Percentiles rank a stretch among this genome's conserved stretches.
phyloP scores from a whole-genome alignment of 345 rosid genomes.

The Nephelium lappaceum region DNA sequence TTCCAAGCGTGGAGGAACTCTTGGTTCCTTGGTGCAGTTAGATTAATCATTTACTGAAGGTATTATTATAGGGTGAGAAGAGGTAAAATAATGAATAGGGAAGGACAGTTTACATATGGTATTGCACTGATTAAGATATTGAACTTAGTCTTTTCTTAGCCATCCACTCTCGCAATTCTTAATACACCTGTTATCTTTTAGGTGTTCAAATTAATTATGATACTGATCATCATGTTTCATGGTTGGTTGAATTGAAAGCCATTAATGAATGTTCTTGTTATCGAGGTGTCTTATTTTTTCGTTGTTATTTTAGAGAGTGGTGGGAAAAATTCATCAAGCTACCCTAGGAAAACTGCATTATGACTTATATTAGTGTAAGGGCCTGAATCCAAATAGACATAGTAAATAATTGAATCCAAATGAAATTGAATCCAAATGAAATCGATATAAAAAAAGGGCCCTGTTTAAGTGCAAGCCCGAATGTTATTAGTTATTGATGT shows the following conservation, averaged over 20 bases:
- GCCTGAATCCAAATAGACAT: too few relatives aligned
- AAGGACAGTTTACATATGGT: conserved; percentile 5
- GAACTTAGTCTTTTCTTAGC: background rate
- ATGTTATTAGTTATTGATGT: too few relatives aligned
- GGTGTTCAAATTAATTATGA: background rate
- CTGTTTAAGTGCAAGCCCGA: too few relatives aligned
- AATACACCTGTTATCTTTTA: too few relatives aligned
- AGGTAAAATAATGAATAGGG: background rate
- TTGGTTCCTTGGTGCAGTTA: background rate
- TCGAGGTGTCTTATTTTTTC: background rate
- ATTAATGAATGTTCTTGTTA: background rate
- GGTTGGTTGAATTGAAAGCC: background rate
- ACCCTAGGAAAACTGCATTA: too few relatives aligned
- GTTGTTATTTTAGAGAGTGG: background rate
- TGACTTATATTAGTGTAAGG: too few relatives aligned
- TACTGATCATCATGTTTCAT: background rate
- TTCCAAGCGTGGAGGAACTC: background rate
- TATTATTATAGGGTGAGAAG: background rate
- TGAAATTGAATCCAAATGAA: too few relatives aligned
- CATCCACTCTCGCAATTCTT: background rate
- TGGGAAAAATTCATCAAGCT: background rate
- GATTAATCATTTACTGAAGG: background rate
- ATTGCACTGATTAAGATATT: background rate
- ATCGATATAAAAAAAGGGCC: too few relatives aligned
- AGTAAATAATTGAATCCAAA: too few relatives aligned